Evolutionary conservation across 2,329 filamentous ascomycete genomes (phyloP), one percentile per base, ranked within the genome.

Genomic region (Plectosphaerella plurivora): DNA sequence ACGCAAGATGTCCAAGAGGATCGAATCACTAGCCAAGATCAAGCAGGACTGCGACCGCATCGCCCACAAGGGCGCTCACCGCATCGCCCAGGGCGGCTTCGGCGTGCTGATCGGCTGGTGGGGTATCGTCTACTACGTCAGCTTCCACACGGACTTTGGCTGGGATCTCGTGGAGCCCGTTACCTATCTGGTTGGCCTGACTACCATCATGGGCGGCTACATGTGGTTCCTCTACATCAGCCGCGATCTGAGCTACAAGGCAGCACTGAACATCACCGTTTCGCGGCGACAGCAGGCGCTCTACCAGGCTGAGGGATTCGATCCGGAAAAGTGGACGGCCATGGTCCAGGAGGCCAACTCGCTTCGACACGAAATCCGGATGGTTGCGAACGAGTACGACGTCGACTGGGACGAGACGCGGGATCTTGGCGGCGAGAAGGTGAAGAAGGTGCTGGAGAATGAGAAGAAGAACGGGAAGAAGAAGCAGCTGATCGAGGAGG

Each of bases 221-320:
- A 76, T 96, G 51, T 97, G 91, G 90, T 96, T 97, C 67, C 74
- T 96, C 12, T 96, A 92, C 70, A 89, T 96, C 73, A 95, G 92
- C 71, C 83, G 89, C 18, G 91, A 96, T 69, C 85, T 96, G 11
- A 89, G 84, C 58, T 96, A 96, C 74, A 86, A 88, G 59, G 87
- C 87, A 3, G 91, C 92, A 25, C 84, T 96, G 73, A 92, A 95
- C 66, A 79, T 95, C 51, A 96, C 92, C 7, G 88, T 96, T 37
- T 89, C 83, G 37, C 79, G 84, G 36, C 81, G 91, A 5, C 91
- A 96, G 69, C 79, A 82, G 51, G 83, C 85, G 50, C 74, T 96
- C 11, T 96, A 97, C 66, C 78, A 88, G 59, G 73, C 78, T 44
- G 82, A 84, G 11, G 89, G 89, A 0, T 90, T 97, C 59, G 86